Evolutionary conservation across 768 basidiomycete genomes (phyloP), one percentile per base, ranked within the genome.

Genomic region (Lactarius pseudohatsudake): DNA sequence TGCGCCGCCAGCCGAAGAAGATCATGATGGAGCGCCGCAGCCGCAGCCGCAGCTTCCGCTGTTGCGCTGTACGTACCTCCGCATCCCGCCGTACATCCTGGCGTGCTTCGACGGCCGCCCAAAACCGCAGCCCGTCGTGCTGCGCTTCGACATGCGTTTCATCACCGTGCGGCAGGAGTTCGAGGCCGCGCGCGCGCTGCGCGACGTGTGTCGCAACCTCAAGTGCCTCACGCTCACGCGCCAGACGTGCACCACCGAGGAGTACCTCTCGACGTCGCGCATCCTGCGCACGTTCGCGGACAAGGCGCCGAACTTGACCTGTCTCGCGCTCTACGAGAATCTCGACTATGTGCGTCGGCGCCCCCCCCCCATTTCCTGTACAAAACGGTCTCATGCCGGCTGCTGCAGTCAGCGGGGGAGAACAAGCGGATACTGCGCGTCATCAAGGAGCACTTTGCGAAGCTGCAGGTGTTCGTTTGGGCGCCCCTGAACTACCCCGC

Each of bases 381-480:
- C 36, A 3, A 11, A 36, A 40, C 38, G 38, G 13, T 16, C 40
- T 41, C 40, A 41, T 18, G 3, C 26, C 3, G 36, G 36, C 36
- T 8, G 9, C 41, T 30, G 4, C 54, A 69, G 68, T 63, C 68
- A 2, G 55, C 61, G 7, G 66, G 66, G 1, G 66, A 69, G 56
- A 69, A 69, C 58, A 67, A 68, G 45, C 61, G 62, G 4, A 69
- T 69, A 38, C 32, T 69, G 26, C 50, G 56, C 32, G 16, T 64
- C 38, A 53, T 69, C 57, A 59, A 61, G 30, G 45, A 68, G 34
- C 41, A 68, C 45, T 60, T 68, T 34, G 3, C 45, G 10, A 64
- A 61, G 30, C 38, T 69, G 54, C 61, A 68, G 40, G 66, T 69
- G 13, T 61, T 68, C 66, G 64, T 68, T 0, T 69, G 69, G 66